Conservation (phyloP, 805 yeast species). For the Lachancea waltii region DNA sequence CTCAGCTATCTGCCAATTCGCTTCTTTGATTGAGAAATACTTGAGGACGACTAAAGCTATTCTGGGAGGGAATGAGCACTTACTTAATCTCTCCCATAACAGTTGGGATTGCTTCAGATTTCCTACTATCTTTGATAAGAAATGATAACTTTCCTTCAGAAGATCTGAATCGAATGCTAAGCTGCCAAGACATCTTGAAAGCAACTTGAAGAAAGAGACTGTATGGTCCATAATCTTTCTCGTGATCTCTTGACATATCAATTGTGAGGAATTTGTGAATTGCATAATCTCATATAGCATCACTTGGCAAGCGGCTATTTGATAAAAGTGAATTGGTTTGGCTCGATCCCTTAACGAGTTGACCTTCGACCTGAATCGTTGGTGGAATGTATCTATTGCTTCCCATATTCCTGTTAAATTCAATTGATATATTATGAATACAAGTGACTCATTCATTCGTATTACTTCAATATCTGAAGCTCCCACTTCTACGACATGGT, state of each 20-base stretch:
- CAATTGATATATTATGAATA: constrained; percentile 18
- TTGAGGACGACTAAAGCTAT: constrained; percentile 15
- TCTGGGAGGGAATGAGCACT: constrained; percentile 14
- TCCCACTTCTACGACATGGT: constrained; percentile 21
- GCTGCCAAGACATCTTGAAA: constrained; percentile 18
- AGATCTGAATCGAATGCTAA: constrained; percentile 5
- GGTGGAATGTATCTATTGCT: constrained; percentile 22
- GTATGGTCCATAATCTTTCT: constrained; percentile 21
- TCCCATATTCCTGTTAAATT: constrained; percentile 17
- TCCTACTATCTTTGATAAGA: constrained; percentile 16
- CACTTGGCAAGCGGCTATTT: constrained; percentile 26
- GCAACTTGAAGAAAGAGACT: constrained; percentile 24
- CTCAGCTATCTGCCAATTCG: constrained; percentile 22
- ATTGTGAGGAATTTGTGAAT: constrained; percentile 16
- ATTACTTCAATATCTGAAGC: constrained; percentile 25
- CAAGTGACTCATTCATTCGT: constrained; percentile 12
- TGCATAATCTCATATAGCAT: constrained; percentile 23
- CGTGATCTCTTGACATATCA: constrained; percentile 13
- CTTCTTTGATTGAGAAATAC: constrained; percentile 16
- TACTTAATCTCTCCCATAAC: constrained; percentile 20
- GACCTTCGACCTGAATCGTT: constrained; percentile 23
- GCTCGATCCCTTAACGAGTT: constrained; percentile 17
- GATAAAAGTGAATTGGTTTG: constrained; percentile 30
- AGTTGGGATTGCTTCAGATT: constrained; percentile 6
- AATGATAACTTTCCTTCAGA: constrained; percentile 17